These are phyloP conservation scores for Fusarium sp. DNA, from an alignment of 2,329 filamentous ascomycete species.

Conservation along the genomic window DNA sequence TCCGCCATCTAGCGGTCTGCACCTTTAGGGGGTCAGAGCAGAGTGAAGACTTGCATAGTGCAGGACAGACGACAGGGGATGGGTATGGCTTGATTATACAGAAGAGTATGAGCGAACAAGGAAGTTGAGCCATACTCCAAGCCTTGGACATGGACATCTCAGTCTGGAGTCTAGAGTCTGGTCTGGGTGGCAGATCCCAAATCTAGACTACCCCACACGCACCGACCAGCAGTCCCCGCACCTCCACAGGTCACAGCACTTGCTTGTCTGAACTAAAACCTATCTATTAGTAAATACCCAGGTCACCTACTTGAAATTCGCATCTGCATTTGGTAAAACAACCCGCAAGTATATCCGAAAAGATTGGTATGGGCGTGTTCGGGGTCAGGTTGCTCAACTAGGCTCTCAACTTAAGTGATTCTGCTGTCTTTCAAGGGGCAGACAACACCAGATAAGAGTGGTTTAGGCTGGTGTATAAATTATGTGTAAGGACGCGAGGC, in stretches of 20 bases:
- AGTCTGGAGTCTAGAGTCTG: slow-evolving; percentile 12
- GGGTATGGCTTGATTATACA: slow-evolving; percentile 37
- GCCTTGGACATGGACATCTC: too few species aligned
- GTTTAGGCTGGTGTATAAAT: slow-evolving; percentile 9
- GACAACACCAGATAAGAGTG: slow-evolving; percentile 13
- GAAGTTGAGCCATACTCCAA: slow-evolving; percentile 1
- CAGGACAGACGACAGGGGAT: neutral
- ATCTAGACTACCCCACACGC: slow-evolving; percentile 47
- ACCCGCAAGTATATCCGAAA: neutral
- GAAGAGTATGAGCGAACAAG: slow-evolving; percentile 1
- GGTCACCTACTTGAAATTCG: slow-evolving; percentile 5
- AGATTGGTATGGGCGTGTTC: neutral
- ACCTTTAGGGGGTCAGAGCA: slow-evolving; percentile 22
- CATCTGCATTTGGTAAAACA: slow-evolving; percentile 18
- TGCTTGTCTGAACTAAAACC: slow-evolving; percentile 30
- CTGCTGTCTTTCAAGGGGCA: neutral
- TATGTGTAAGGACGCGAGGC: slow-evolving; percentile 18
- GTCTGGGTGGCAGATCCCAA: slow-evolving; percentile 35
- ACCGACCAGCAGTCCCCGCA: slow-evolving; percentile 46
- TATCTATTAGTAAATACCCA: slow-evolving; percentile 19
- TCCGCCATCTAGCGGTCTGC: slow-evolving; percentile 28
- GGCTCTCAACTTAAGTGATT: slow-evolving; percentile 5
- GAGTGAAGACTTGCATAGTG: slow-evolving; percentile 15
- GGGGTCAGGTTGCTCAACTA: neutral
- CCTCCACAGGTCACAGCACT: slow-evolving; percentile 42